These are phyloP conservation scores for Cladophialophora psammophila DNA, from an alignment of 2,329 filamentous ascomycete species.

Conservation along the genomic window DNA sequence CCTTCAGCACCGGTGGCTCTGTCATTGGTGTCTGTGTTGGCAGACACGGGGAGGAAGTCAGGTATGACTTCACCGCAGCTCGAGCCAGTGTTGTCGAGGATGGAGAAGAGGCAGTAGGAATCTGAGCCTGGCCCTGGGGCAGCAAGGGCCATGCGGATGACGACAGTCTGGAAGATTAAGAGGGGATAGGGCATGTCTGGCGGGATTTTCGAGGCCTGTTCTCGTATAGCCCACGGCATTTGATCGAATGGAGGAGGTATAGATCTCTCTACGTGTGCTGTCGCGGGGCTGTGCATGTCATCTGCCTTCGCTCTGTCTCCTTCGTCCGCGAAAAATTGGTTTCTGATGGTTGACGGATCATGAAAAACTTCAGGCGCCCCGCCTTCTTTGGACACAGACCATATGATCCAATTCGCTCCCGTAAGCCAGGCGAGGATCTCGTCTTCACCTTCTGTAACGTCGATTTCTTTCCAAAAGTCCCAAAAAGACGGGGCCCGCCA, in stretches of 20 bases:
- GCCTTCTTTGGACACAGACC: not conserved
- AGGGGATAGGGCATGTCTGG: not conserved
- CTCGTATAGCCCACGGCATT: not conserved
- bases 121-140: not conserved
- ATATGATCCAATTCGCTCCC: not conserved
- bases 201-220: not conserved
- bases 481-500: conserved; percentile 3
- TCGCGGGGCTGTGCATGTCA: not conserved
- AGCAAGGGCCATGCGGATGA: not conserved
- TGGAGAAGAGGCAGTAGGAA: not conserved
- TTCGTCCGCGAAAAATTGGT: not conserved
- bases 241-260: not conserved
- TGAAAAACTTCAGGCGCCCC: not conserved
- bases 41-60: not conserved
- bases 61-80: not conserved
- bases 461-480: not conserved
- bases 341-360: not conserved
- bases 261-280: not conserved
- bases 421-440: not conserved
- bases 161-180: not conserved
- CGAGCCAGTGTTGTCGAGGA: not conserved
- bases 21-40: not conserved
- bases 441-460: not conserved
- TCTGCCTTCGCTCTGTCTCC: not conserved
- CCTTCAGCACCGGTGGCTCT: too few relatives aligned